Evolutionary conservation across 2,329 filamentous ascomycete genomes (phyloP).

Genomic region (Penicillium sp.): DNA sequence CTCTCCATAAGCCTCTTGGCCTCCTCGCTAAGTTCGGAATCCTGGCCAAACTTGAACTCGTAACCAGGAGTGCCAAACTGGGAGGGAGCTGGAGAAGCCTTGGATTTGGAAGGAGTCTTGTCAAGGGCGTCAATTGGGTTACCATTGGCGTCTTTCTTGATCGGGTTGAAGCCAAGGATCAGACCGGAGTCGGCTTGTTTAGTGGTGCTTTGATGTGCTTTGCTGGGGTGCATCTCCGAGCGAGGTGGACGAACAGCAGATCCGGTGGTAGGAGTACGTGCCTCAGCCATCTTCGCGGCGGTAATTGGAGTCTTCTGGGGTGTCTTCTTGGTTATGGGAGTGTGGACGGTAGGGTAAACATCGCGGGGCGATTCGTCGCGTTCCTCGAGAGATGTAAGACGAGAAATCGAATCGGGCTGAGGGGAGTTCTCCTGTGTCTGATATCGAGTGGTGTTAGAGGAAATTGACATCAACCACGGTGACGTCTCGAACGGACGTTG

Average conservation of each 20-base stretch:
- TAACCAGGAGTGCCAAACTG: constrained; percentile 46
- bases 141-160: constrained; percentile 51
- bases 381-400: constrained; percentile 48
- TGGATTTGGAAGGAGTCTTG: constrained; percentile 45
- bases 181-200: constrained; percentile 76
- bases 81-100: constrained; percentile 30
- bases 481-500: constrained; percentile 15
- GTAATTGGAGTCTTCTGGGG: constrained; percentile 30
- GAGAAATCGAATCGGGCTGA: constrained; percentile 24
- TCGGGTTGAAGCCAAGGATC: constrained; percentile 76
- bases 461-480: neutral
- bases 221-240: constrained; percentile 89
- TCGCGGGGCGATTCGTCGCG: constrained; percentile 44
- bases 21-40: constrained; percentile 47
- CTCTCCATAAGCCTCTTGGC: constrained; percentile 62
- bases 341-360: constrained; percentile 26
- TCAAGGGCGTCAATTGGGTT: constrained; percentile 29
- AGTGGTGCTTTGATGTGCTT: constrained; percentile 70
- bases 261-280: constrained; percentile 48
- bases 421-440: constrained; percentile 23
- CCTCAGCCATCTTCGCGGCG: constrained; percentile 23
- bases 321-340: constrained; percentile 23
- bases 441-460: constrained; percentile 7
- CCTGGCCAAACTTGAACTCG: constrained; percentile 48
- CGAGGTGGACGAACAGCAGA: constrained; percentile 67